Evolutionary conservation across 305 asterid species (phyloP), one percentile per base, ranked within the genome.

Genomic region (Fraxinus velutina): DNA sequence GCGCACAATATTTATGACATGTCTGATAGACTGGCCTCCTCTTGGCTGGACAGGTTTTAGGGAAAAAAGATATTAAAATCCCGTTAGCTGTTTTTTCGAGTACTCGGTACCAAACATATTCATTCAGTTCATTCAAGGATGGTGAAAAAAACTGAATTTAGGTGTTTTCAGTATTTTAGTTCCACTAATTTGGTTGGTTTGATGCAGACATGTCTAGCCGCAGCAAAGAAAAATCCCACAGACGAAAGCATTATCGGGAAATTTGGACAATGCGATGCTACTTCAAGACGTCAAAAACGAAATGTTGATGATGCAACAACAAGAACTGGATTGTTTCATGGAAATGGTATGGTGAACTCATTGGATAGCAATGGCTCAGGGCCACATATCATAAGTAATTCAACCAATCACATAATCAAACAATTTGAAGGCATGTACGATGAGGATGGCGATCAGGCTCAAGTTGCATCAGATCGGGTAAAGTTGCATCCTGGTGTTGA

Each of bases 141-240:
- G 9, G 19, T 8, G 13, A 21, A n/a, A 19, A 0, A 2, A 37
- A 0, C 13, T 36, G 24, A 68, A 75, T 19, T 32, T 27, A 64
- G 9, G 19, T 17, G 33, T 6, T 39, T 60, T 19, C 30, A 60
- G 21, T 24, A 64, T 64, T 21, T 64, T 24, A 13, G 64, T 22
- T 83, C 27, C 24, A 37, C 42, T 42, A 39, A 78, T 37, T 34
- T 47, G 68, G 8, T 8, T 55, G 37, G 57, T 9, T 19, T 39
- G n/a, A 64, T 84, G 84, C 92, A 93, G 98, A 87, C 81, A 81
- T 75, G 80, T 85, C 86, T 93, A 66, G 93, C 87, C 66, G 88
- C 89, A 75, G 83, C 85, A 4, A 88, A 82, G 82, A 89, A 72
- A 72, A 87, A 66, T 57, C 64, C 60, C 1, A 73, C 64, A 7